Percentiles rank a stretch among this genome's conserved stretches.
Evolutionary conservation across 352 stramenopile species (phyloP).

Genomic region (Phytophthora capsici): DNA sequence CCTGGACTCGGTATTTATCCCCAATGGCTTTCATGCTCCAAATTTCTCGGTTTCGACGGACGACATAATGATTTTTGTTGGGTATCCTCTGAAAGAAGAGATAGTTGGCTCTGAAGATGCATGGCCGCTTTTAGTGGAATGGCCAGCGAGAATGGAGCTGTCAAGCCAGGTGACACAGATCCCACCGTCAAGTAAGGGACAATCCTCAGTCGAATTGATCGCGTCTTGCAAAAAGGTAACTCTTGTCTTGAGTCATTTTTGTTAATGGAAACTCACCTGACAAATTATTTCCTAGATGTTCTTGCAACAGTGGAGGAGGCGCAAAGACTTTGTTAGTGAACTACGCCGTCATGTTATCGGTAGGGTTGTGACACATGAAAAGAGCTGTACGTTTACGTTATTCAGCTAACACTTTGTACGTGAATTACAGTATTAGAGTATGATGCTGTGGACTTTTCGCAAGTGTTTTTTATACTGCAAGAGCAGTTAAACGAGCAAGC

Average conservation of each 20-base stretch:
- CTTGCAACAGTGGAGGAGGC: constrained; percentile 45
- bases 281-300: constrained; percentile 35
- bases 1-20: constrained; percentile 28
- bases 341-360: constrained; percentile 42
- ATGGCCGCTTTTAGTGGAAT: constrained; percentile 42
- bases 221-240: constrained; percentile 45
- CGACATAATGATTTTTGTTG: constrained; percentile 27
- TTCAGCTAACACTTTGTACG: constrained; percentile 8
- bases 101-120: not conserved
- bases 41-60: constrained; percentile 28
- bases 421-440: constrained; percentile 51
- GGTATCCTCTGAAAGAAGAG: constrained; percentile 29
- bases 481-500: constrained; percentile 44
- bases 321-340: constrained; percentile 47
- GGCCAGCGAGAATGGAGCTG: constrained; percentile 36
- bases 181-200: constrained; percentile 25
- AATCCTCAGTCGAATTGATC: constrained; percentile 48
- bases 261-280: not conserved
- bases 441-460: constrained; percentile 56
- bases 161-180: constrained; percentile 52
- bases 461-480: constrained; percentile 57
- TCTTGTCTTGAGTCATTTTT: not conserved
- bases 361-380: constrained; percentile 10
- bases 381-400: not conserved
- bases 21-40: constrained; percentile 34